These are phyloP conservation scores for Suhomyces atakaporum DNA, from an alignment of 1,139 yeast species.

Conservation along the genomic window DNA sequence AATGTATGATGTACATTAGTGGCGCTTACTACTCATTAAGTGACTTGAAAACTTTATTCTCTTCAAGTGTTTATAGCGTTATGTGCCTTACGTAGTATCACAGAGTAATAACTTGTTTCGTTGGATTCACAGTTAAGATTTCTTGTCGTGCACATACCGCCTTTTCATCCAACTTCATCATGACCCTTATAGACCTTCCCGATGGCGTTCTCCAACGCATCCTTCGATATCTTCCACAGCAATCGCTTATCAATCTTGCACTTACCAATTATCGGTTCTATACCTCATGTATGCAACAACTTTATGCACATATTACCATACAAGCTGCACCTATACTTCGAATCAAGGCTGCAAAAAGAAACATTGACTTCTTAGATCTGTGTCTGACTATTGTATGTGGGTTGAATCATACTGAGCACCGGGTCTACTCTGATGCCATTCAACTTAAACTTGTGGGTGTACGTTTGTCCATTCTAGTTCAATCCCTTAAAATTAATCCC, in stretches of 20 bases:
- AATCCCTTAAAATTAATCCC: slow-evolving; percentile 32
- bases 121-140: no score
- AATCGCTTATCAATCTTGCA: slow-evolving; percentile 36
- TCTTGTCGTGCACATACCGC: no score
- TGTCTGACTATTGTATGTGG: slow-evolving; percentile 30
- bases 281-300: slow-evolving; percentile 32
- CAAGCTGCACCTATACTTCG: slow-evolving; percentile 26
- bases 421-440: slow-evolving; percentile 10
- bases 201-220: slow-evolving; percentile 19
- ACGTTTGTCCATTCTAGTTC: slow-evolving; percentile 28
- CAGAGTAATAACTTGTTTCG: no score
- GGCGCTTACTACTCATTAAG: no score
- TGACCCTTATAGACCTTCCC: slow-evolving; percentile 21
- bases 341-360: slow-evolving; percentile 15
- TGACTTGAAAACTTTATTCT: no score
- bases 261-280: slow-evolving; percentile 40
- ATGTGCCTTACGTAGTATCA: no score
- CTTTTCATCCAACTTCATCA: background rate
- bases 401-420: slow-evolving; percentile 17
- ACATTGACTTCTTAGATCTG: slow-evolving; percentile 28
- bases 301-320: slow-evolving; percentile 33
- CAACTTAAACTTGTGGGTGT: slow-evolving; percentile 32
- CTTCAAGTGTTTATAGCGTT: no score
- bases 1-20: no score
- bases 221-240: slow-evolving; percentile 35